Percentiles rank a stretch among this genome's conserved stretches.
Conservation (phyloP, 306 rosid genomes). For the Betula pendula region DNA sequence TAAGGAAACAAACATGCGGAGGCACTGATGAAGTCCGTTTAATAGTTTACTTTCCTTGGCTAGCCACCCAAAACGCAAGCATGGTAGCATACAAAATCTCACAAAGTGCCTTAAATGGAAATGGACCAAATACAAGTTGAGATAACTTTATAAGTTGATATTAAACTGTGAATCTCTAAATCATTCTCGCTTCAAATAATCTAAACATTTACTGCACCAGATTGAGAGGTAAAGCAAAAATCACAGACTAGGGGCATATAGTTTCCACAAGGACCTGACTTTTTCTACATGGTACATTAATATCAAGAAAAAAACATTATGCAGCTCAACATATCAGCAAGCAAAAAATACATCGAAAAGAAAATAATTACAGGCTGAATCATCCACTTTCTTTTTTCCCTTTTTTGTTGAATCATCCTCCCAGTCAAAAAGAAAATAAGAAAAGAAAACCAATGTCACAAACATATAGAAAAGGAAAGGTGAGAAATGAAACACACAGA, state of each 20-base stretch:
- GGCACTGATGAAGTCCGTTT: background rate
- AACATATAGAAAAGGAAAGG: background rate
- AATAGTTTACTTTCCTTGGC: no score
- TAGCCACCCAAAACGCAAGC: no score
- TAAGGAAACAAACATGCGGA: background rate
- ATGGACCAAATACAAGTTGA: background rate
- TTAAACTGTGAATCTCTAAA: background rate
- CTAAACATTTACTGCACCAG: background rate
- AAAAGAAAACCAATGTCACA: background rate
- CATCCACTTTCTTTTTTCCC: background rate
- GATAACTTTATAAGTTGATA: background rate
- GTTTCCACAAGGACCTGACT: background rate
- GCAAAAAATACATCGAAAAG: background rate
- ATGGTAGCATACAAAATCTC: no score
- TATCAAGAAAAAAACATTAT: background rate
- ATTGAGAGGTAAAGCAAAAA: background rate
- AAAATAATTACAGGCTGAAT: background rate
- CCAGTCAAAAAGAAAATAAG: no score
- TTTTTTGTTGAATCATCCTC: background rate
- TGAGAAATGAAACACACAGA: no score
- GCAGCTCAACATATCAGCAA: background rate
- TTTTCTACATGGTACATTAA: background rate
- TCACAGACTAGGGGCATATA: background rate
- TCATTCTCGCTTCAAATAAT: background rate
- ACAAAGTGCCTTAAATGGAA: background rate